phyloP scores from a whole-genome alignment of 2,329 filamentous ascomycete genomes.

The Taxawa tesnikishii region DNA sequence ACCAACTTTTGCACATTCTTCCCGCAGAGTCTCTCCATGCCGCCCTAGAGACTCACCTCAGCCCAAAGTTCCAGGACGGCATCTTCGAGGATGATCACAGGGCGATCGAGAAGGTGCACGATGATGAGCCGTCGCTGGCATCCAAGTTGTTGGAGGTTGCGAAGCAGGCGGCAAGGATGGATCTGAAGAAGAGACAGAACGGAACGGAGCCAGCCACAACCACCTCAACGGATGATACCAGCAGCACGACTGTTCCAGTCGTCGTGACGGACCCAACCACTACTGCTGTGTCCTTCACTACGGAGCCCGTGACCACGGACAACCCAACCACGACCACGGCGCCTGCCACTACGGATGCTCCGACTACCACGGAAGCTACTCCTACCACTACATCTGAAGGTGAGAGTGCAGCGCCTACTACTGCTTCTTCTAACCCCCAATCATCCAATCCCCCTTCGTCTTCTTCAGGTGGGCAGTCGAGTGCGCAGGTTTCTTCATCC shows the following conservation, averaged over 20 bases:
- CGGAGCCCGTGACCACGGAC: slow-evolving; percentile 10
- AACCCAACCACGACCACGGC: slow-evolving; percentile 7
- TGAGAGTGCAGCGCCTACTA: no score
- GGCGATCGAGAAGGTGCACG: slow-evolving; percentile 51
- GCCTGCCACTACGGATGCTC: slow-evolving; percentile 11
- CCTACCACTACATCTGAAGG: no score
- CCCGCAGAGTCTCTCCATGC: slow-evolving; percentile 51
- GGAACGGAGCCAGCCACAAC: slow-evolving; percentile 7
- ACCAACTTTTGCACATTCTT: slow-evolving; percentile 43
- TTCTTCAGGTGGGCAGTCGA: no score
- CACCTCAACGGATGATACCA: slow-evolving; percentile 2
- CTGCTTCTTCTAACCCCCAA: no score
- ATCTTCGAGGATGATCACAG: slow-evolving; percentile 53
- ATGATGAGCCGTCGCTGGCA: slow-evolving; percentile 48
- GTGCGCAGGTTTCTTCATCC: slow-evolving; percentile 1
- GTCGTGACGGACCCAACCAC: slow-evolving; percentile 15
- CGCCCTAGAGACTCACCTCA: slow-evolving; percentile 51
- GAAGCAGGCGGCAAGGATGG: slow-evolving; percentile 29
- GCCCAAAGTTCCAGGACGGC: slow-evolving; percentile 54
- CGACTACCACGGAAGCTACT: slow-evolving; percentile 8
- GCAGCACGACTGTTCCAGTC: slow-evolving; percentile 11
- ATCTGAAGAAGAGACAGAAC: slow-evolving; percentile 29
- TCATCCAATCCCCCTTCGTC: slow-evolving; percentile 6
- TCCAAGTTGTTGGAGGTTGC: slow-evolving; percentile 52
- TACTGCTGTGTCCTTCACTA: slow-evolving; percentile 13